A percentile compares a stretch with the other conserved stretches of the same genome.
Conservation (phyloP, 108 stramenopile species). For the Stephanodiscus triporus region DNA sequence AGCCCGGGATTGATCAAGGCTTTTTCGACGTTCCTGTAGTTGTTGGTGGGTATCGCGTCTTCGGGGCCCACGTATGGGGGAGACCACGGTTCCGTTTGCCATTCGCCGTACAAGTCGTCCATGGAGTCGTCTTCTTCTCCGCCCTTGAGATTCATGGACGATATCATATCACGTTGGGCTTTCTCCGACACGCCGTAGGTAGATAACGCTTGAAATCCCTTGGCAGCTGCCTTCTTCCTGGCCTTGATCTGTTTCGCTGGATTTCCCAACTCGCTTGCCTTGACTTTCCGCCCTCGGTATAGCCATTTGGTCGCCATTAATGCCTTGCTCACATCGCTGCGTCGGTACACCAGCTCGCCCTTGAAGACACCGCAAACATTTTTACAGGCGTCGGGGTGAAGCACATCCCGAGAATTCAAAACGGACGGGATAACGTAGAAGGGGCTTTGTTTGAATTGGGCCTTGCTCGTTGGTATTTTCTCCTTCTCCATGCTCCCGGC, state of each 20-base stretch:
- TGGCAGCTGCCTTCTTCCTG: conserved; percentile 54
- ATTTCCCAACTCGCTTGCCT: conserved; percentile 55
- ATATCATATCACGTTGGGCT: conserved; percentile 35
- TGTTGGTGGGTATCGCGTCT: conserved; percentile 80
- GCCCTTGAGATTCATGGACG: conserved; percentile 25
- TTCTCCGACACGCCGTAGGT: conserved; percentile 64
- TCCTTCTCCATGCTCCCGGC: conserved; percentile 47
- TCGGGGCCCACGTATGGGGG: conserved; percentile 66
- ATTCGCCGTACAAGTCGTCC: conserved; percentile 70
- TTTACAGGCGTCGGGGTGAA: conserved; percentile 74
- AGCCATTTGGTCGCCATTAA: conserved; percentile 73
- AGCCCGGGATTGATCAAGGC: conserved; percentile 85
- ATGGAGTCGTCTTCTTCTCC: conserved; percentile 50
- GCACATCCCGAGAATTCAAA: conserved; percentile 69
- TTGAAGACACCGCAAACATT: conserved; percentile 85
- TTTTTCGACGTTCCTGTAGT: conserved; percentile 80
- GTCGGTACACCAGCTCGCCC: conserved; percentile 76
- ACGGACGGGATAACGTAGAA: conserved; percentile 73
- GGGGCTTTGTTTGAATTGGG: conserved; percentile 75
- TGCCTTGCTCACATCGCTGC: conserved; percentile 77
- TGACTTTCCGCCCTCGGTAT: conserved; percentile 80
- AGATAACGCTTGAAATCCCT: conserved; percentile 65
- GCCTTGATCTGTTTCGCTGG: conserved; percentile 75
- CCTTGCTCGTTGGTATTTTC: conserved; percentile 82
- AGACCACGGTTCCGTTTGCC: conserved; percentile 83